Evolutionary conservation across 148 eudicot species (phyloP).

Genomic region (Fagopyrum esculentum): DNA sequence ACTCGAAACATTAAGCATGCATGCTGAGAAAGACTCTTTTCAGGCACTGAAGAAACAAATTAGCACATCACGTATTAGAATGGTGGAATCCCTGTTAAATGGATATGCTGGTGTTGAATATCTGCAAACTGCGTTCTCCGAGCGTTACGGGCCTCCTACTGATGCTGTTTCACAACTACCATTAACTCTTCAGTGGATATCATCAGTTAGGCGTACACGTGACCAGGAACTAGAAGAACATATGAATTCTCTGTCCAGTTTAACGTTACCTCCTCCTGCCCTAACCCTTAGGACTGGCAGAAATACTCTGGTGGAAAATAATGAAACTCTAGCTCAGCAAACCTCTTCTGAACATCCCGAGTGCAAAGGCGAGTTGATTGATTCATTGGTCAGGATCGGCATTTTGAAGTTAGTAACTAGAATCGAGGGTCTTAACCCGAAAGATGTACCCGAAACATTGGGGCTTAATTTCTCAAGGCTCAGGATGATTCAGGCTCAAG

Average conservation of each 20-base stretch:
- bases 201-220: not conserved
- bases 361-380: slow-evolving; percentile 10
- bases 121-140: slow-evolving; percentile 8
- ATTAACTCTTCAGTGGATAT: slow-evolving; percentile 2
- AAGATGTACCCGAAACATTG: slow-evolving; percentile 9
- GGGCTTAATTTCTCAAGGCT: slow-evolving; percentile 4
- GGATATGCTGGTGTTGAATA: slow-evolving; percentile 10
- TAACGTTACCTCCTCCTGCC: not conserved
- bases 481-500: slow-evolving; percentile 8
- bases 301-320: slow-evolving; percentile 1
- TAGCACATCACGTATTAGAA: slow-evolving; percentile 10
- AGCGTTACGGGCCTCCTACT: slow-evolving; percentile 9
- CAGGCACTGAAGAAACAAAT: slow-evolving; percentile 10
- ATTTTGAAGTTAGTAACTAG: slow-evolving; percentile 6
- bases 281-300: slow-evolving; percentile 7
- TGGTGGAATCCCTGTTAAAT: slow-evolving; percentile 4
- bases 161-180: not conserved
- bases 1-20: not conserved
- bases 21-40: not conserved
- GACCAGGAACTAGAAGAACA: slow-evolving; percentile 9
- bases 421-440: not conserved
- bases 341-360: slow-evolving; percentile 8
- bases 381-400: slow-evolving; percentile 10
- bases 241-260: not conserved
- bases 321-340: not conserved